Percentiles rank a stretch among this genome's conserved stretches.
Conservation (phyloP, 2,329 filamentous ascomycete genomes). For the Nemania bipapillata region DNA sequence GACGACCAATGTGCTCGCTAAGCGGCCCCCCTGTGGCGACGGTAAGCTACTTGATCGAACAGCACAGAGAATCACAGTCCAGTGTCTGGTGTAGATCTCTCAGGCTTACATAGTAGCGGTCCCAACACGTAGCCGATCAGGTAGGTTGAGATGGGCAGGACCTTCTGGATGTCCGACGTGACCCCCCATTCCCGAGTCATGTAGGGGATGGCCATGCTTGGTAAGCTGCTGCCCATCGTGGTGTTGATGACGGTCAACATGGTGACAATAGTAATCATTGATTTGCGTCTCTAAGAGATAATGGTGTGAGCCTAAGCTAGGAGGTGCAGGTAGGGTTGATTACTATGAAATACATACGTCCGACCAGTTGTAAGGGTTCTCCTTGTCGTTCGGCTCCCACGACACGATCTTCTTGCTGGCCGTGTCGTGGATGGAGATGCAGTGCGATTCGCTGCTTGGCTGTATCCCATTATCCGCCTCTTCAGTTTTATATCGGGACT, state of each 20-base stretch:
- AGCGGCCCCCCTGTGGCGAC: conserved; percentile 71
- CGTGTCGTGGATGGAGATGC: conserved; percentile 36
- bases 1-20: conserved; percentile 72
- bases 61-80: background rate
- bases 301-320: conserved; percentile 1
- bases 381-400: conserved; percentile 61
- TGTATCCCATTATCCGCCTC: conserved; percentile 52
- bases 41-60: conserved; percentile 4
- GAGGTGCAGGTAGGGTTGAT: background rate
- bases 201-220: conserved; percentile 69
- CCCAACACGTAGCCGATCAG: conserved; percentile 72
- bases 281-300: conserved; percentile 61
- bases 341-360: conserved; percentile 43
- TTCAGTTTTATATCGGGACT: conserved; percentile 57
- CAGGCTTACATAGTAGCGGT: conserved; percentile 45
- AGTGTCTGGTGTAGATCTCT: background rate
- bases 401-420: conserved; percentile 54
- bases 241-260: conserved; percentile 73
- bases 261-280: conserved; percentile 63
- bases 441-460: conserved; percentile 26
- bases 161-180: conserved; percentile 57
- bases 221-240: conserved; percentile 72
- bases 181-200: conserved; percentile 69
- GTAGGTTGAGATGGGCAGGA: conserved; percentile 71
- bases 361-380: conserved; percentile 67